Evolutionary conservation across 306 rosid genomes (phyloP), one percentile per base, ranked within the genome.

Genomic region (Rubus idaeus): DNA sequence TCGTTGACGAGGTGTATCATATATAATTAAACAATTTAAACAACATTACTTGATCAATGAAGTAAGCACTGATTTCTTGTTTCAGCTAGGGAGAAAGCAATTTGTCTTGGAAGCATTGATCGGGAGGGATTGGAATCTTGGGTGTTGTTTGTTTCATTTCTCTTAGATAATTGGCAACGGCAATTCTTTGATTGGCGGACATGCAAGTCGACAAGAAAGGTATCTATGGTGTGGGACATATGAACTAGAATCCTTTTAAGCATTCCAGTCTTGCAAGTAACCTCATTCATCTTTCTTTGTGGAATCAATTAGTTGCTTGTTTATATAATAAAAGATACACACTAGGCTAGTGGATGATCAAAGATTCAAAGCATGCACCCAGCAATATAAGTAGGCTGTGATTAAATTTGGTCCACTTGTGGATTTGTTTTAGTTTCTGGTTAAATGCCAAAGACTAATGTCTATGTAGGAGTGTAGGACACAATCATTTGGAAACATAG

Each of bases 231-330:
- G 61, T 63, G 75, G 75, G 79, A 64, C 75, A 64, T 39, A 42
- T 10, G 11, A 67, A 49, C 64, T 18, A 20, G 68, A 57, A 70
- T 57, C 77, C 23, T 47, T 83, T n/a, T 21, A 75, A 70, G 84
- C 69, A 72, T 76, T 66, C 84, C 84, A 35, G 18, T n/a, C 40
- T 35, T 83, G 39, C 79, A 83, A 79, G 76, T 65, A 57, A 79
- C 56, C 52, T 69, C 58, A 42, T 21, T 14, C 26, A 23, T 72
- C 30, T 44, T 14, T 44, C 44, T 30, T 58, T 30, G 9, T 39
- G 70, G 26, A 64, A 64, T 64, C 69, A 16, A 37, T 18, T 39
- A 30, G 0, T 64, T 14, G 14, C 5, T 63, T 30, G 45, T 14
- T 63, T 30, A 26, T 23, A 4, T 42, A 42, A n/a, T 68, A 44